Evolutionary conservation across 306 rosid species (phyloP), one percentile per base, ranked within the genome.

Genomic region (Quercus variabilis): DNA sequence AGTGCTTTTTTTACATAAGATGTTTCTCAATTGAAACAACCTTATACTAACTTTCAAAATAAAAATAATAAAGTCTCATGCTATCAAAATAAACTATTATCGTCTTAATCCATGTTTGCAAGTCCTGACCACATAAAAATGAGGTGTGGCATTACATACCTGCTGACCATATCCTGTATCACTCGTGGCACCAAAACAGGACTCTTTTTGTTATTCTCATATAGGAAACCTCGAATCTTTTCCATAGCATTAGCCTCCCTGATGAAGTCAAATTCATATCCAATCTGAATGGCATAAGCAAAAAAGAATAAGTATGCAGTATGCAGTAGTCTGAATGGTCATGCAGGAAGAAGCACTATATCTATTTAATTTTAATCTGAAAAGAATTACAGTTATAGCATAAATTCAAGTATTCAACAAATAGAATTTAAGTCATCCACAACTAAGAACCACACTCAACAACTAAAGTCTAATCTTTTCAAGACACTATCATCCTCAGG

Each of bases 211-310:
- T 93, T 91, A 77, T 80, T 90, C 82, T 85, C 79, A 76, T 85
- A 86, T 80, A 93, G 83, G 86, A 93, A 93, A 49, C 12, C 83
- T 74, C 89, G 89, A 79, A 95, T 92, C 78, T 76, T 89, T 80
- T 84, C 87, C 95, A 95, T 95, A 13, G 98, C 97, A 74, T 70
- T 38, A 51, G 97, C 96, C 88, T 95, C 99, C 89, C 97, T 91
- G 81, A 43, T 12, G 88, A 95, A 95, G 89, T 95, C 98, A 83
- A 95, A 95, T 86, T 95, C 99, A 51, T 91, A 95, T 52, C 93
- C 99, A 79, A 95, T 93, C 99, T 77, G 75, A 86, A 89, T 78
- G 60, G 76, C 75, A 81, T 35, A 87, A 73, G 58, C 17, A 33
- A 70, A 13, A 26, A 62, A 72, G 58, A 81, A 78, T 82, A 79